Evolutionary conservation across 2,329 filamentous ascomycete genomes (phyloP).

Genomic region (Saccharata proteae): DNA sequence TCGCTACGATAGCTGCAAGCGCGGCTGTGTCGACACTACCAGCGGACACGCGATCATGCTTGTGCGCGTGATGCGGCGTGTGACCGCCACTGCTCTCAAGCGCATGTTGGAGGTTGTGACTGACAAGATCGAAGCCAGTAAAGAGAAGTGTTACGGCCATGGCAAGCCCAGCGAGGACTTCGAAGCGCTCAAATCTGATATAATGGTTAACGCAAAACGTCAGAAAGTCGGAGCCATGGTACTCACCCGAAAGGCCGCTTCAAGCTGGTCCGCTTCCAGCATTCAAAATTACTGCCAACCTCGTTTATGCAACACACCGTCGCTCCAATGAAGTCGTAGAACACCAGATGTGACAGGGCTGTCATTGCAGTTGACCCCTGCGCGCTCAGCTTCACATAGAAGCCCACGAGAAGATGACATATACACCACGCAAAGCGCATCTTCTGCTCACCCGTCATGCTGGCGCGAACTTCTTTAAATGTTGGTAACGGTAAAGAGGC

Average conservation of each 20-base stretch:
- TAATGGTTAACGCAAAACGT: not conserved
- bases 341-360: constrained; percentile 80
- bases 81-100: constrained; percentile 64
- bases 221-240: too few species aligned
- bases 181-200: constrained; percentile 65
- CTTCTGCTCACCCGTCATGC: constrained; percentile 81
- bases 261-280: constrained; percentile 87
- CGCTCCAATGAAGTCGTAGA: constrained; percentile 90
- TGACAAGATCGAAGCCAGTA: constrained; percentile 90
- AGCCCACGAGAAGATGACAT: constrained; percentile 73
- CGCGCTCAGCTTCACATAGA: constrained; percentile 74
- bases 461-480: constrained; percentile 71
- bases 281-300: constrained; percentile 90
- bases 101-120: constrained; percentile 86
- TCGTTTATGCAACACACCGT: constrained; percentile 86
- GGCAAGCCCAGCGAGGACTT: constrained; percentile 89
- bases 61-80: constrained; percentile 50
- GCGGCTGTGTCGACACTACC: constrained; percentile 74
- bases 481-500: constrained; percentile 89
- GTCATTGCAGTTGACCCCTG: constrained; percentile 83
- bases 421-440: constrained; percentile 77
- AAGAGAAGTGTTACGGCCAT: constrained; percentile 96
- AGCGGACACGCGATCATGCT: constrained; percentile 54
- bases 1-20: constrained; percentile 69
- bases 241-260: constrained; percentile 70